phyloP scores from a whole-genome alignment of 176 grass and related monocot species.

The Avena atlantica region DNA sequence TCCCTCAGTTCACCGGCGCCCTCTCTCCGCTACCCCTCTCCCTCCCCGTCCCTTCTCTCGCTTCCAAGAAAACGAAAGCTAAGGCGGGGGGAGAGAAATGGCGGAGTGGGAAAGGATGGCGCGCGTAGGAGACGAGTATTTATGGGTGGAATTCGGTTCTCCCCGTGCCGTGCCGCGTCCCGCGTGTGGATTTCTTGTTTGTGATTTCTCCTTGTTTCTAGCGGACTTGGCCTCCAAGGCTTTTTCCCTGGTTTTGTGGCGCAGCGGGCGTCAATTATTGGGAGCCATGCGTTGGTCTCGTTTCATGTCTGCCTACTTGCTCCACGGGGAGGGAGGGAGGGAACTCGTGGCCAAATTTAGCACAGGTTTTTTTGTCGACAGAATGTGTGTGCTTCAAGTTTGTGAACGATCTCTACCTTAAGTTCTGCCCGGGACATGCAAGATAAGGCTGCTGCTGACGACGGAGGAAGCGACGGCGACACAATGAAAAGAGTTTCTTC shows the following conservation, averaged over 20 bases:
- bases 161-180: background rate
- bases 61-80: conserved; percentile 53
- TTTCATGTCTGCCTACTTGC: background rate
- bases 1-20: conserved; percentile 40
- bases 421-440: background rate
- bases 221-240: background rate
- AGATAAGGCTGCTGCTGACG: background rate
- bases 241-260: background rate
- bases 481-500: background rate
- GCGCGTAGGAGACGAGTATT: conserved; percentile 28
- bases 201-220: conserved; percentile 32
- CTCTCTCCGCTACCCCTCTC: conserved; percentile 32
- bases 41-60: conserved; percentile 48
- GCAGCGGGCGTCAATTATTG: conserved; percentile 48
- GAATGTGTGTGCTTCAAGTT: background rate
- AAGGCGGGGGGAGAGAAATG: conserved; percentile 40
- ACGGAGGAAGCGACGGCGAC: background rate
- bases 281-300: conserved; percentile 37
- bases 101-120: conserved; percentile 17
- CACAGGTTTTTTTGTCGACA: background rate
- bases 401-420: background rate
- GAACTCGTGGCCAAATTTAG: conserved; percentile 30
- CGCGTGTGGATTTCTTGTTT: background rate
- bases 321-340: background rate
- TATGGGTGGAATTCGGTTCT: conserved; percentile 35